A percentile compares a stretch with the other conserved stretches of the same genome.
These are phyloP conservation scores for Komagataella mondaviorum DNA, from an alignment of 805 yeast species.

Conservation along the genomic window DNA sequence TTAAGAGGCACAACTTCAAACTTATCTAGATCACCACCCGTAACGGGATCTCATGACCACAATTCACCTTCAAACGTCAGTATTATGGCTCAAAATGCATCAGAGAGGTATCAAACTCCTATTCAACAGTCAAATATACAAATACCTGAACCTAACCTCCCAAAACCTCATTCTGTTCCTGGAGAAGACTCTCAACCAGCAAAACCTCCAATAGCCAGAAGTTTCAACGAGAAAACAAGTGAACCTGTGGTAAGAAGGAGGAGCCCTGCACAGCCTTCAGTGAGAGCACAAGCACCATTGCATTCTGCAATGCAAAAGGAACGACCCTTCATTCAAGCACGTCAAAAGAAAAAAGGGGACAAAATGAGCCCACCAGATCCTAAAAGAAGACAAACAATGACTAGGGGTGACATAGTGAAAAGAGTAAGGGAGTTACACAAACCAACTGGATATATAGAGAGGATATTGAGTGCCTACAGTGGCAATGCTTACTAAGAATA, in stretches of 20 bases:
- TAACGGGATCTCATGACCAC: background rate
- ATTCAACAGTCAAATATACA: background rate
- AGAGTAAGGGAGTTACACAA: background rate
- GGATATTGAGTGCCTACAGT: background rate
- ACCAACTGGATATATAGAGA: background rate
- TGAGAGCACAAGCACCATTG: background rate
- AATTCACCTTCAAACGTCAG: background rate
- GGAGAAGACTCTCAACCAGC: background rate
- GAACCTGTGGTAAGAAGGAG: background rate
- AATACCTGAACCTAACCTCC: background rate
- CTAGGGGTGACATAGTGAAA: background rate
- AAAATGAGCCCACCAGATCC: background rate
- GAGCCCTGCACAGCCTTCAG: background rate
- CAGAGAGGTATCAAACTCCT: background rate
- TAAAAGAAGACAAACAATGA: background rate
- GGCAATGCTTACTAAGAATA: background rate
- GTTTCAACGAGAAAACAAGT: background rate
- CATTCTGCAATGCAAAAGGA: background rate
- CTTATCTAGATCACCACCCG: background rate
- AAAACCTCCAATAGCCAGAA: background rate
- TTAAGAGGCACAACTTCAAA: background rate
- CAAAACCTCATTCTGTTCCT: background rate
- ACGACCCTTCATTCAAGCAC: background rate
- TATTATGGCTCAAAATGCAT: background rate
- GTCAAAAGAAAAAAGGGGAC: background rate